Evolutionary conservation across 179 eudicot species (phyloP).

Genomic region (Silene coronaria): DNA sequence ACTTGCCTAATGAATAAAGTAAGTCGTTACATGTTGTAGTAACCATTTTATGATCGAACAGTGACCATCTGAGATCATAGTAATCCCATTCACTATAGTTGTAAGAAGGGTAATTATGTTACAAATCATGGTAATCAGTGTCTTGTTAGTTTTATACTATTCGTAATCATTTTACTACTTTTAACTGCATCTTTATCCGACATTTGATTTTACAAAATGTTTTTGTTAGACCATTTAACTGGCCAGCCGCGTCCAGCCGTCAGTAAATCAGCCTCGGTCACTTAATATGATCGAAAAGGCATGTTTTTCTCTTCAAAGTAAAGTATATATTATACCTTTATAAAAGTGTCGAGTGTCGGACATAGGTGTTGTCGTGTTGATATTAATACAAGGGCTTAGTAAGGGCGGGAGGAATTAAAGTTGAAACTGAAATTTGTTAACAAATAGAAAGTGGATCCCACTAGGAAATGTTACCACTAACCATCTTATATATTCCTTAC

Average conservation of each 20-base stretch:
- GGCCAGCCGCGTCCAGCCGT: too few relatives aligned
- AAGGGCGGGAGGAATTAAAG: neutral
- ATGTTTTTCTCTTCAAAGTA: neutral
- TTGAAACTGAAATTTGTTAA: constrained; percentile 10
- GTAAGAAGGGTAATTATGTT: neutral
- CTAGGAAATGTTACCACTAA: constrained; percentile 25
- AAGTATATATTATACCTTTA: neutral
- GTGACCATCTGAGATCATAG: neutral
- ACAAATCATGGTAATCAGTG: too few relatives aligned
- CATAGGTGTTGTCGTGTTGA: neutral
- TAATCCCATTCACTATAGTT: neutral
- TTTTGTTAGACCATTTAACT: too few relatives aligned
- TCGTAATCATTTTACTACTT: too few relatives aligned
- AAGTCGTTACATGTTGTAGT: too few relatives aligned
- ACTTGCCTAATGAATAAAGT: neutral
- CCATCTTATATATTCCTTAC: constrained; percentile 6
- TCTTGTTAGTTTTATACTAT: too few relatives aligned
- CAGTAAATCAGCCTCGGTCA: too few relatives aligned
- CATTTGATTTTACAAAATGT: too few relatives aligned
- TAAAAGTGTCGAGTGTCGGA: neutral
- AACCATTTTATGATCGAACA: too few relatives aligned
- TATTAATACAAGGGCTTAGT: neutral
- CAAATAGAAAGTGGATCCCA: constrained; percentile 24
- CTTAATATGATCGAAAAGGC: neutral
- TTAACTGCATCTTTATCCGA: neutral